Percentiles rank a stretch among this genome's conserved stretches.
Evolutionary conservation across 805 yeast genomes (phyloP).

Genomic region (Scheffersomyces ergatensis): DNA sequence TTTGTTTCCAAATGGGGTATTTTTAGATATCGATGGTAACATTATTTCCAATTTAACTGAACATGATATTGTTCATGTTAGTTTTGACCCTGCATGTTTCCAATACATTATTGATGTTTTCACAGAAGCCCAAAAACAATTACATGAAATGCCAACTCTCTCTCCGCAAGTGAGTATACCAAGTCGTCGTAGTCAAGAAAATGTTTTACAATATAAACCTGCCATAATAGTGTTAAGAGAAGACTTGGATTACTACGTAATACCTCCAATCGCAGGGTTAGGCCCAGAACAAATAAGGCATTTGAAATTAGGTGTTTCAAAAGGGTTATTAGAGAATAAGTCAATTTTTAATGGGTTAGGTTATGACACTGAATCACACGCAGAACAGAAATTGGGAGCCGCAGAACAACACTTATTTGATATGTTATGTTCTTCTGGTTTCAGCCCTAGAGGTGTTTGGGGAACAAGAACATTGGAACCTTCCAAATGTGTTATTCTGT

Average conservation of each 20-base stretch:
- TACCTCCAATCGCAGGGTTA: slow-evolving; percentile 67
- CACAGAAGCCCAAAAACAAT: slow-evolving; percentile 63
- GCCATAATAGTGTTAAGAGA: slow-evolving; percentile 89
- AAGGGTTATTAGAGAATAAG: slow-evolving; percentile 52
- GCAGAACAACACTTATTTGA: slow-evolving; percentile 95
- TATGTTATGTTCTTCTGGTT: slow-evolving; percentile 92
- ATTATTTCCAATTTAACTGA: slow-evolving; percentile 78
- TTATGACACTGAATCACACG: slow-evolving; percentile 32
- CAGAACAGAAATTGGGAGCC: slow-evolving; percentile 62
- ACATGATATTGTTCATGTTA: slow-evolving; percentile 75
- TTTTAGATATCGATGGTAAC: slow-evolving; percentile 72
- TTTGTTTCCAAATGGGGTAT: slow-evolving; percentile 87
- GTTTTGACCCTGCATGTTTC: slow-evolving; percentile 84
- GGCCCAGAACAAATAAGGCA: slow-evolving; percentile 58
- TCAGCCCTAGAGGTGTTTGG: slow-evolving; percentile 67
- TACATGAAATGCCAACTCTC: slow-evolving; percentile 25
- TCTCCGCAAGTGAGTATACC: slow-evolving; percentile 32
- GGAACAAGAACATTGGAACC: slow-evolving; percentile 89
- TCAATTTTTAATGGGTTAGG: slow-evolving; percentile 82
- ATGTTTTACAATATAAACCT: slow-evolving; percentile 75
- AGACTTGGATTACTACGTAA: slow-evolving; percentile 89
- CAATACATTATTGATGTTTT: slow-evolving; percentile 76
- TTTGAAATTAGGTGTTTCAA: slow-evolving; percentile 73
- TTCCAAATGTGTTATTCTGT: slow-evolving; percentile 79
- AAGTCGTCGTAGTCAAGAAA: slow-evolving; percentile 22